These are phyloP conservation scores for Kluyveromyces marxianus DNA, from an alignment of 1,139 yeast species.

Conservation along the genomic window DNA sequence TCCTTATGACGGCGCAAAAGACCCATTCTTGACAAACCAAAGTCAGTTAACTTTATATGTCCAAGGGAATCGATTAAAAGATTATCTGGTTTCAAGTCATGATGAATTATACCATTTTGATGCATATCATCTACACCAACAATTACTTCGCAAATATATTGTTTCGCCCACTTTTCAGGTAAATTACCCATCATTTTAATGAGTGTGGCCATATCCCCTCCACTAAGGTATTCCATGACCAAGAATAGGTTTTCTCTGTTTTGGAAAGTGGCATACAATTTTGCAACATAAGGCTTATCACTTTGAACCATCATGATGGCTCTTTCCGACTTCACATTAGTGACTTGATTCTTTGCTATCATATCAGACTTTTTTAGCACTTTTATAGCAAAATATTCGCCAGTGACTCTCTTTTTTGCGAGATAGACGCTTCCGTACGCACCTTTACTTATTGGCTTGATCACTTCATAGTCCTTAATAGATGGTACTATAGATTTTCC, in stretches of 20 bases:
- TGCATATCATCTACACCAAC: constrained; percentile 90
- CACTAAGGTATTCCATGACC: constrained; percentile 94
- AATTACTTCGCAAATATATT: constrained; percentile 83
- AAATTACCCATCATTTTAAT: constrained; percentile 72
- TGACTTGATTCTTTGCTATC: constrained; percentile 94
- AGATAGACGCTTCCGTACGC: constrained; percentile 95
- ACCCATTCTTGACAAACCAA: constrained; percentile 89
- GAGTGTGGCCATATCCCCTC: constrained; percentile 92
- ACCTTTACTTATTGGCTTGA: constrained; percentile 92
- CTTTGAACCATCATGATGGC: constrained; percentile 97
- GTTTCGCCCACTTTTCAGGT: constrained; percentile 80
- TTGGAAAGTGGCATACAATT: constrained; percentile 82
- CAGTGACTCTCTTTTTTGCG: constrained; percentile 75
- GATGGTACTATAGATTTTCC: constrained; percentile 50
- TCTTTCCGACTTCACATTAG: constrained; percentile 88
- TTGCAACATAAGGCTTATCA: constrained; percentile 90
- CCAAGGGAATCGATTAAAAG: constrained; percentile 79
- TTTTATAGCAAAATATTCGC: constrained; percentile 93
- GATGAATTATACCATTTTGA: constrained; percentile 79
- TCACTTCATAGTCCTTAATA: constrained; percentile 79
- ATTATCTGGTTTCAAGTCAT: constrained; percentile 94
- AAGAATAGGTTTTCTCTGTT: constrained; percentile 78
- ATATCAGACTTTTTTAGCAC: constrained; percentile 90
- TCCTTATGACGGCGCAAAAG: constrained; percentile 67
- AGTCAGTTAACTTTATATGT: constrained; percentile 87